Percentiles rank a stretch among this genome's conserved stretches.
phyloP scores from a whole-genome alignment of 148 eudicot species.

The Chenopodium suecicum region DNA sequence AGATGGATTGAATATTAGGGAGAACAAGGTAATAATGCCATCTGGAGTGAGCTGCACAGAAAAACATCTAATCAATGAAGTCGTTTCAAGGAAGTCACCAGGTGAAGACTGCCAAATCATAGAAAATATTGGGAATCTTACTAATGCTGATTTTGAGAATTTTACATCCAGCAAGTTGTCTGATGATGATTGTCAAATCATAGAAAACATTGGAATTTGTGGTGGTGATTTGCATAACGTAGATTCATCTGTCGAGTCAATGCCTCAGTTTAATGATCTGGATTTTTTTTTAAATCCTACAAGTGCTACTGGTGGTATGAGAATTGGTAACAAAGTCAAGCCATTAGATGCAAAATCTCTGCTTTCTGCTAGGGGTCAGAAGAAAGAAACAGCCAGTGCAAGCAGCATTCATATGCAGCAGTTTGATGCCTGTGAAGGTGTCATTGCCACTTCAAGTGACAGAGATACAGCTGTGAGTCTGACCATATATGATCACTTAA shows the following conservation, averaged over 20 bases:
- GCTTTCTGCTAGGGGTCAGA: slow-evolving; percentile 28
- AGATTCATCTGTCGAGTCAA: slow-evolving; percentile 32
- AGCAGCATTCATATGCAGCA: slow-evolving; percentile 32
- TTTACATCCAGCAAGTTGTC: slow-evolving; percentile 31
- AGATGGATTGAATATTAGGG: slow-evolving; percentile 31
- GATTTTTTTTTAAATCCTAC: slow-evolving; percentile 67
- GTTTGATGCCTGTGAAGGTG: slow-evolving; percentile 49
- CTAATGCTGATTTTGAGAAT: slow-evolving; percentile 28
- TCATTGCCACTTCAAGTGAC: slow-evolving; percentile 26
- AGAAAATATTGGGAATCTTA: slow-evolving; percentile 32
- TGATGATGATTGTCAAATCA: slow-evolving; percentile 38
- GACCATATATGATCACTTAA: slow-evolving; percentile 2
- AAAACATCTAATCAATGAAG: slow-evolving; percentile 23
- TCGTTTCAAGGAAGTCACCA: slow-evolving; percentile 22
- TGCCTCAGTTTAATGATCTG: slow-evolving; percentile 55
- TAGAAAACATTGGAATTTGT: slow-evolving; percentile 33
- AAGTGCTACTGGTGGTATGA: slow-evolving; percentile 33
- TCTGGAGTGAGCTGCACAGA: slow-evolving; percentile 25
- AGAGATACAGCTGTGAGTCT: slow-evolving; percentile 38
- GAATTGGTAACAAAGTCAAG: slow-evolving; percentile 29
- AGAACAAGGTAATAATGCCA: slow-evolving; percentile 43
- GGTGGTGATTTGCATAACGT: slow-evolving; percentile 28
- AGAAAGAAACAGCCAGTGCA: slow-evolving; percentile 29
- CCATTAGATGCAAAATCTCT: slow-evolving; percentile 26
- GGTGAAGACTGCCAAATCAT: slow-evolving; percentile 39